phyloP scores from a whole-genome alignment of 495 filamentous ascomycete species.

The Sphaerosporella brunnea region DNA sequence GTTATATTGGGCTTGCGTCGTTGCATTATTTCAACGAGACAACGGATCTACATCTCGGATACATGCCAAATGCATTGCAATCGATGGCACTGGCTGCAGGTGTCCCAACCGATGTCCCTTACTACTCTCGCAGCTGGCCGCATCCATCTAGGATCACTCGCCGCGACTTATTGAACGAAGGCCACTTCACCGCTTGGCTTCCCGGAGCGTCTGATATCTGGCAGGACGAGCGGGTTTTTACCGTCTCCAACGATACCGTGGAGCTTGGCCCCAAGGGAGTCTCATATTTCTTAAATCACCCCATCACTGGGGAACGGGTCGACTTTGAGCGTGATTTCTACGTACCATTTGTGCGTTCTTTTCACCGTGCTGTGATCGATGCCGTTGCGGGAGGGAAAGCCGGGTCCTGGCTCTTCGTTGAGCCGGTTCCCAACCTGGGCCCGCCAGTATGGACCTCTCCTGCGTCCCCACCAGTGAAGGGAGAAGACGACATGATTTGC shows the following conservation, averaged over 20 bases:
- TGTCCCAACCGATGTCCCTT: conserved; percentile 12
- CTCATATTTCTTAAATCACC: conserved; percentile 44
- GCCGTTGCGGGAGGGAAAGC: conserved; percentile 11
- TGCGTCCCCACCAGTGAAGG: conserved; percentile 16
- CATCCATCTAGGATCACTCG: conserved; percentile 18
- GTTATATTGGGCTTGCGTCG: conserved; percentile 20
- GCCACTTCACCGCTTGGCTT: conserved; percentile 13
- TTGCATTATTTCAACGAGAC: conserved; percentile 21
- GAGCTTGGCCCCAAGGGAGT: conserved; percentile 16
- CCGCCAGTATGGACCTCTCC: conserved; percentile 14
- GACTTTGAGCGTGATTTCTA: conserved; percentile 38
- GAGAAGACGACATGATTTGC: conserved; percentile 53
- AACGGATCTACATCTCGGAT: conserved; percentile 24
- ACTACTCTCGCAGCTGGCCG: conserved; percentile 22
- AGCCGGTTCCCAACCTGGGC: conserved; percentile 22
- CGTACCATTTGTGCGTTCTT: conserved; percentile 21
- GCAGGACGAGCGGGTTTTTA: conserved; percentile 23
- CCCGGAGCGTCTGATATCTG: conserved; percentile 20
- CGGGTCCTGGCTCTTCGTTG: conserved; percentile 22
- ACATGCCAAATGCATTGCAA: conserved; percentile 23
- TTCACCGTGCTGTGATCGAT: conserved; percentile 9
- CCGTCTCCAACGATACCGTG: conserved; percentile 1
- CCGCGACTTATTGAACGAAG: conserved; percentile 15
- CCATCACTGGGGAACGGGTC: conserved; percentile 39
- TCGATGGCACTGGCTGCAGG: conserved; percentile 22